phyloP scores from a whole-genome alignment of 345 rosid species.

The Chamaenerion angustifolium region DNA sequence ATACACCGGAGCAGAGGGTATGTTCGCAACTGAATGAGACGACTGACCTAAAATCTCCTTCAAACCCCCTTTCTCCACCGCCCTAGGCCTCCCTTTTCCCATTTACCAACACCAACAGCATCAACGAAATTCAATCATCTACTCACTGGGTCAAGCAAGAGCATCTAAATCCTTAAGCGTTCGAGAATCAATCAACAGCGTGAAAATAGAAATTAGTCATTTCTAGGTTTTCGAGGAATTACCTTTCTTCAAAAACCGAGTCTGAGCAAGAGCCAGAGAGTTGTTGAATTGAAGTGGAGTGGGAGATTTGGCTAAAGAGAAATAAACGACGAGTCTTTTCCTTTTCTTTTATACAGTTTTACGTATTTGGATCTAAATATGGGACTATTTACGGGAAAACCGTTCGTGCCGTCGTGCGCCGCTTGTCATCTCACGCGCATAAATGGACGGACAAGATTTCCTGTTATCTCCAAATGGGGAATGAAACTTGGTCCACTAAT shows the following conservation, averaged over 20 bases:
- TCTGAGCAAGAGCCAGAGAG: background rate
- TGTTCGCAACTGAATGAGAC: constrained; percentile 13
- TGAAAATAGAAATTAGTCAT: background rate
- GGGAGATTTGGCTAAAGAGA: constrained; percentile 12
- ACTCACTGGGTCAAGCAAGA: too few relatives aligned
- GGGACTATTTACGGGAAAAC: constrained; percentile 11
- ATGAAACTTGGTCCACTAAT: too few relatives aligned
- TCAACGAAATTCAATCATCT: constrained; percentile 2
- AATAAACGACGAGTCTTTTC: background rate
- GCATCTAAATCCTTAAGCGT: too few relatives aligned
- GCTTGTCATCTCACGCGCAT: background rate
- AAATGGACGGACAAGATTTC: too few relatives aligned
- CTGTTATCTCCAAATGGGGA: too few relatives aligned
- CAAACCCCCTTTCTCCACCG: constrained; percentile 52
- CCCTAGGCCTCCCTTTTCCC: constrained; percentile 91
- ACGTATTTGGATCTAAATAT: constrained; percentile 2
- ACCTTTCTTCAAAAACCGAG: constrained; percentile 18
- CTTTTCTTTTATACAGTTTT: background rate
- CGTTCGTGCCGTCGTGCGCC: constrained; percentile 1
- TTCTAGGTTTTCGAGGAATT: constrained; percentile 43
- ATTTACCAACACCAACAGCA: constrained; percentile 21
- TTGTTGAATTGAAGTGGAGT: constrained; percentile 7
- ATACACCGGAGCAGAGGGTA: constrained; percentile 62
- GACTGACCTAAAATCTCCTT: constrained; percentile 38
- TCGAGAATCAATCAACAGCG: too few relatives aligned